phyloP scores from a whole-genome alignment of 805 yeast genomes.

The Hanseniaspora hatyaiensis region DNA sequence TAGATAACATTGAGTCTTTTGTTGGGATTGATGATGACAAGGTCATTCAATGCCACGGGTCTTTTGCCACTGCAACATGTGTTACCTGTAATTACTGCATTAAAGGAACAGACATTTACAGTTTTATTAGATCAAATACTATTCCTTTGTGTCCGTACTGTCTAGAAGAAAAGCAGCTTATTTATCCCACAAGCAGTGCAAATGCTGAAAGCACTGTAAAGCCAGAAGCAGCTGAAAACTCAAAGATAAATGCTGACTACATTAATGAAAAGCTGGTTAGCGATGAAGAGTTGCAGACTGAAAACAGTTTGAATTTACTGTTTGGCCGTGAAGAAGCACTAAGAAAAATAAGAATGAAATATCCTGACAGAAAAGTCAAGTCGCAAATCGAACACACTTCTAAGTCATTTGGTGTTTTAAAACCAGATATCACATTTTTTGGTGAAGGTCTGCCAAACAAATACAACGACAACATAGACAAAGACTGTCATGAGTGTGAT shows the following conservation, averaged over 20 bases:
- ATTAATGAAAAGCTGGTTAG: not conserved
- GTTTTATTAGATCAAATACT: constrained; percentile 44
- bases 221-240: no score
- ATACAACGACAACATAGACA: constrained; percentile 48
- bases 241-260: constrained; percentile 1
- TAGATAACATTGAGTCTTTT: constrained; percentile 72
- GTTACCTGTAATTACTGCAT: constrained; percentile 57
- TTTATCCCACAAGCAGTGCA: constrained; percentile 26
- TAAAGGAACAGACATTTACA: constrained; percentile 54
- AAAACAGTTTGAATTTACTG: not conserved
- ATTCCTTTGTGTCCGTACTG: constrained; percentile 69
- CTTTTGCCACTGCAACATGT: constrained; percentile 81
- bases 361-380: not conserved
- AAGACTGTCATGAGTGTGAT: constrained; percentile 62
- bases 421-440: constrained; percentile 87
- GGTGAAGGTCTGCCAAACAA: constrained; percentile 69
- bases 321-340: not conserved
- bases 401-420: constrained; percentile 65
- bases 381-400: constrained; percentile 22
- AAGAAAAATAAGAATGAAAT: not conserved
- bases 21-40: constrained; percentile 61
- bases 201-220: no score
- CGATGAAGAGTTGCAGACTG: not conserved
- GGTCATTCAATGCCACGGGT: constrained; percentile 83
- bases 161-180: constrained; percentile 33